phyloP scores from a whole-genome alignment of 1,284 basidiomycete species.

The Ustilago trichophora region DNA sequence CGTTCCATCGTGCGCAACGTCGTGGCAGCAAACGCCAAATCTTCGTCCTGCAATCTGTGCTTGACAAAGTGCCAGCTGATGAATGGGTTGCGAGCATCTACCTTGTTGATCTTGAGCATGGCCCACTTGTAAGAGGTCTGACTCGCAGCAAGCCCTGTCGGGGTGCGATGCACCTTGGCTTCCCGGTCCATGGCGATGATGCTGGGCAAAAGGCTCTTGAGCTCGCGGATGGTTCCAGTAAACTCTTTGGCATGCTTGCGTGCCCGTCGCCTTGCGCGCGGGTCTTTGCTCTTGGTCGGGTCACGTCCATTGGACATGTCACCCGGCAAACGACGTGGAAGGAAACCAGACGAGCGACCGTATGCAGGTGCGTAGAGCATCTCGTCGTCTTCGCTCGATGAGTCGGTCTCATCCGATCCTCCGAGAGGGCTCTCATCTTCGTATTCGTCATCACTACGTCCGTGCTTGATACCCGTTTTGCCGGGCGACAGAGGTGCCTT shows the following conservation, averaged over 20 bases:
- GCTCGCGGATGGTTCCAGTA: constrained; percentile 53
- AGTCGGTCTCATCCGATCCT: constrained; percentile 36
- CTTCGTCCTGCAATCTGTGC: constrained; percentile 50
- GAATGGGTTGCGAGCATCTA: constrained; percentile 61
- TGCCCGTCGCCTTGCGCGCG: constrained; percentile 3
- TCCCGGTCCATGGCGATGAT: constrained; percentile 52
- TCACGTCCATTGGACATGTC: constrained; percentile 35
- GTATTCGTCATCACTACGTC: constrained; percentile 27
- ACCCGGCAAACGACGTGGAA: constrained; percentile 45
- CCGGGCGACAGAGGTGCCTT: constrained; percentile 1
- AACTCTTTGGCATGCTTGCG: constrained; percentile 48
- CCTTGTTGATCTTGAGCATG: constrained; percentile 44
- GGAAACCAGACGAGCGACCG: constrained; percentile 38
- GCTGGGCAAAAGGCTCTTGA: constrained; percentile 54
- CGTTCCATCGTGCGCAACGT: constrained; percentile 52
- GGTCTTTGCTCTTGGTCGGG: constrained; percentile 22
- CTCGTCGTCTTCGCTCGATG: constrained; percentile 41
- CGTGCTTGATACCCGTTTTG: constrained; percentile 18
- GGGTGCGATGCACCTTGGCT: constrained; percentile 9
- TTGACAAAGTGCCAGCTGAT: constrained; percentile 59
- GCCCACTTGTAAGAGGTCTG: constrained; percentile 44
- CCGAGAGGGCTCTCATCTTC: constrained; percentile 20
- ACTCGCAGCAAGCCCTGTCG: constrained; percentile 23
- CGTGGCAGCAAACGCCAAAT: constrained; percentile 51
- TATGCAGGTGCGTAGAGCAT: constrained; percentile 26